Conservation (phyloP, 2,329 filamentous ascomycete species). For the Ophiostoma sp. region DNA sequence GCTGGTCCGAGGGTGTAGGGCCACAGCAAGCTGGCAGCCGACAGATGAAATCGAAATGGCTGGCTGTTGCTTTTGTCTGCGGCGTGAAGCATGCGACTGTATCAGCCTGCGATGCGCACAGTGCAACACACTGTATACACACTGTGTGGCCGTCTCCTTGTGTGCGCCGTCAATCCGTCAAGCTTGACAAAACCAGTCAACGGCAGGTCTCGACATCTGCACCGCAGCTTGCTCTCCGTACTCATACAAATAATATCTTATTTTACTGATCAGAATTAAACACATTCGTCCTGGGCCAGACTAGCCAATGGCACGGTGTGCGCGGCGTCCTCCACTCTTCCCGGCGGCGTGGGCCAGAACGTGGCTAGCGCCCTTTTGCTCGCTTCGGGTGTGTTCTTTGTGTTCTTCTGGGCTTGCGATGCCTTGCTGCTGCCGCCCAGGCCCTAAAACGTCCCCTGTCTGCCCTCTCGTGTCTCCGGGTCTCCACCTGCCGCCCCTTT, state of each 20-base stretch:
- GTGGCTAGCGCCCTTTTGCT: slow-evolving; percentile 10
- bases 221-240: too few species aligned
- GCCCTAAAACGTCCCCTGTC: not conserved
- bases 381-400: not conserved
- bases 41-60: not conserved
- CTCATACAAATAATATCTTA: too few species aligned
- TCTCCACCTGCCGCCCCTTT: slow-evolving; percentile 11
- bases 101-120: not conserved
- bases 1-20: not conserved
- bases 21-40: not conserved
- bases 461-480: slow-evolving; percentile 1
- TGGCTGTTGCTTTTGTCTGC: not conserved
- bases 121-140: not conserved
- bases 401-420: not conserved
- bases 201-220: too few species aligned
- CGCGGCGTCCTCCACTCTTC: slow-evolving; percentile 9
- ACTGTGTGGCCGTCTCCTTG: too few species aligned
- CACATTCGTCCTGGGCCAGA: not conserved
- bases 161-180: too few species aligned
- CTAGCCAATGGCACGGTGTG: not conserved
- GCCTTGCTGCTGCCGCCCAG: not conserved
- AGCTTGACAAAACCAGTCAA: too few species aligned
- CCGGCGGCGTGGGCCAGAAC: slow-evolving; percentile 12
- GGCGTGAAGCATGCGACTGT: not conserved
- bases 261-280: too few species aligned